Base-by-base conservation (phyloP, 768 basidiomycete species). In the Naganishia kalamii region DNA sequence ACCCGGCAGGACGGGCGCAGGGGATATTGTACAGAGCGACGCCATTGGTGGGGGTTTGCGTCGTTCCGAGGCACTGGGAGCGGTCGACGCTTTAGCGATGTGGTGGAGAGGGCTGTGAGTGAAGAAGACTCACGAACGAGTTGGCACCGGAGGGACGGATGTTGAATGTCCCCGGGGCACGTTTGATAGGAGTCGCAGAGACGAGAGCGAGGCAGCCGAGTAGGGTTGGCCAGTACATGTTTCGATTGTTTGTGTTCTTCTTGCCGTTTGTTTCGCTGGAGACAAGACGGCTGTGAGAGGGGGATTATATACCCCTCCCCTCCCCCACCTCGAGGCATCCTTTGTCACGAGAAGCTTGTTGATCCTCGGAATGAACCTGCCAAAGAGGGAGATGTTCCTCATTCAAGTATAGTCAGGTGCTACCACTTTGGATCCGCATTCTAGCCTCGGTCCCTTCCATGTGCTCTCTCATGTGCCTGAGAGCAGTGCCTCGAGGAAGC, bases 1-100 rank as follows among this genome's bases (percentile, higher is more conserved):
- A 57, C 23, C 54, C 54, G 7, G 54, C 54, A 25, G 54, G 54
- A 2, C 35, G 5, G 1, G 37, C 25, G 29, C 62, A 63, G 25
- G 62, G 62, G 33, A 63, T 51, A 41, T 63, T 50, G 35, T 51
- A 63, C 2, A 63, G 25, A 3, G 23, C 32, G 5, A 50, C 27
- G 1, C 62, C 62, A 29, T 63, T 37, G 0, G 33, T 48, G 1
- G 62, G 62, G 0, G 47, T 49, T 33, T 57, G 35, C 10, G 35
- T 40, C 1, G 54, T 57, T 40, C 37, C 54, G 35, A 57, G 54
- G 23, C 54, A 57, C 54, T 57, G 23, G 23, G 19, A 2, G 51
- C n/a, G 7, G 27, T 10, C 12, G 32, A 21, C 3, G 12, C 30
- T 6, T 51, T 4, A 2, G 7, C 29, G 10, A 52, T 5, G 35